Conservation (phyloP, 805 yeast species). For the Monosporozyma unispora region DNA sequence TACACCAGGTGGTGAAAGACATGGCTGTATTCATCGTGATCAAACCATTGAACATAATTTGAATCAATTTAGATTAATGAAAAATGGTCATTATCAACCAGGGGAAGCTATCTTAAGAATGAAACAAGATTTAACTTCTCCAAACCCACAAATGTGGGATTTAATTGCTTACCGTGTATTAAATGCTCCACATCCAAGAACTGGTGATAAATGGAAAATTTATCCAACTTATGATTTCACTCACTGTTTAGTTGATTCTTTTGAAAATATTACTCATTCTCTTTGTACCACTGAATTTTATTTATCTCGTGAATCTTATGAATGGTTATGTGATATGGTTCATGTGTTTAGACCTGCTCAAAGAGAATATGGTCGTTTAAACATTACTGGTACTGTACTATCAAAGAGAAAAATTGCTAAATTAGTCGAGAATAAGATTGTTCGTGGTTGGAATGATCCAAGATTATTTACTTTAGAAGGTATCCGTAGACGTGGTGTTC, state of each 20-base stretch:
- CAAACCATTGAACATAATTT: constrained; percentile 67
- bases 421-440: constrained; percentile 70
- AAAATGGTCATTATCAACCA: constrained; percentile 75
- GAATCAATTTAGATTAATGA: constrained; percentile 79
- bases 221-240: constrained; percentile 99
- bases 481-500: constrained; percentile 93
- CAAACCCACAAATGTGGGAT: constrained; percentile 99
- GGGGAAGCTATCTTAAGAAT: constrained; percentile 94
- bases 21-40: constrained; percentile 68
- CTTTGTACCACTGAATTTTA: constrained; percentile 94
- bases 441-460: constrained; percentile 98
- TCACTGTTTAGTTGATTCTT: constrained; percentile 96
- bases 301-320: constrained; percentile 88
- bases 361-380: constrained; percentile 95
- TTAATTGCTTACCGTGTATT: constrained; percentile 92
- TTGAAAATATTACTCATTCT: constrained; percentile 93
- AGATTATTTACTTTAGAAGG: constrained; percentile 91
- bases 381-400: constrained; percentile 87
- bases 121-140: constrained; percentile 86
- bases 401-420: constrained; percentile 94
- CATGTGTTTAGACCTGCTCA: constrained; percentile 97
- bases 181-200: constrained; percentile 88
- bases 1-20: constrained; percentile 86
- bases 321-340: constrained; percentile 94
- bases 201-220: constrained; percentile 95